Evolutionary conservation across 2,329 filamentous ascomycete genomes (phyloP).

Genomic region (Zelopaecilomyces penicillatus): DNA sequence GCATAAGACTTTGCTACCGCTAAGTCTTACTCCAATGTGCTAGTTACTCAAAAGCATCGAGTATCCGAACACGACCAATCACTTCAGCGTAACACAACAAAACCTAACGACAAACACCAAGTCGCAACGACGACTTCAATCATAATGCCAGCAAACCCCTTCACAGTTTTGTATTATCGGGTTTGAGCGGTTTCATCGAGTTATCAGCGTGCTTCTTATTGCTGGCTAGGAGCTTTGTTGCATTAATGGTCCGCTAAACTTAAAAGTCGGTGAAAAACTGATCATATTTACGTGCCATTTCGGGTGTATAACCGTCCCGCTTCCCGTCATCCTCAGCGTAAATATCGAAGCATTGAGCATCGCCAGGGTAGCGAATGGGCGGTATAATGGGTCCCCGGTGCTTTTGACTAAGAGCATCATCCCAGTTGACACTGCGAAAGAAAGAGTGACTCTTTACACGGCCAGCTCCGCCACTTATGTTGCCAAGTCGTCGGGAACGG

Average conservation of each 20-base stretch:
- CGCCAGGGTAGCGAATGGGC: slow-evolving; percentile 62
- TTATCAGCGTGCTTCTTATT: too few species aligned
- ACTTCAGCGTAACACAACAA: too few species aligned
- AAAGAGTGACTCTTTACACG: slow-evolving; percentile 70
- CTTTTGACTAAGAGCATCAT: slow-evolving; percentile 57
- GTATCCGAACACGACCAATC: too few species aligned
- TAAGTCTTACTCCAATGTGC: too few species aligned
- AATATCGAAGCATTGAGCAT: slow-evolving; percentile 73
- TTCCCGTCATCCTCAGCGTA: slow-evolving; percentile 69
- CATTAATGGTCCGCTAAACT: slow-evolving; percentile 6
- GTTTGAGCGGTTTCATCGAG: too few species aligned
- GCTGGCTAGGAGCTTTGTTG: too few species aligned
- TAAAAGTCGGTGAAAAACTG: slow-evolving; percentile 64
- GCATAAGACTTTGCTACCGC: too few species aligned
- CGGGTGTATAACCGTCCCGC: slow-evolving; percentile 58
- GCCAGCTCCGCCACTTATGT: slow-evolving; percentile 64
- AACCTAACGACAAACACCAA: too few species aligned
- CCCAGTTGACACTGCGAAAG: slow-evolving; percentile 67
- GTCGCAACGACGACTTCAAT: too few species aligned
- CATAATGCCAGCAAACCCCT: too few species aligned
- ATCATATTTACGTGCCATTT: slow-evolving; percentile 62
- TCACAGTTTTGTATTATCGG: too few species aligned
- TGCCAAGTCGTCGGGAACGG: slow-evolving; percentile 68
- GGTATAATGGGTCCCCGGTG: slow-evolving; percentile 65
- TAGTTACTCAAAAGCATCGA: too few species aligned